Percentiles rank a stretch among this genome's conserved stretches.
Evolutionary conservation across 2,329 filamentous ascomycete species (phyloP).

Genomic region (Thermothelomyces thermophilus): DNA sequence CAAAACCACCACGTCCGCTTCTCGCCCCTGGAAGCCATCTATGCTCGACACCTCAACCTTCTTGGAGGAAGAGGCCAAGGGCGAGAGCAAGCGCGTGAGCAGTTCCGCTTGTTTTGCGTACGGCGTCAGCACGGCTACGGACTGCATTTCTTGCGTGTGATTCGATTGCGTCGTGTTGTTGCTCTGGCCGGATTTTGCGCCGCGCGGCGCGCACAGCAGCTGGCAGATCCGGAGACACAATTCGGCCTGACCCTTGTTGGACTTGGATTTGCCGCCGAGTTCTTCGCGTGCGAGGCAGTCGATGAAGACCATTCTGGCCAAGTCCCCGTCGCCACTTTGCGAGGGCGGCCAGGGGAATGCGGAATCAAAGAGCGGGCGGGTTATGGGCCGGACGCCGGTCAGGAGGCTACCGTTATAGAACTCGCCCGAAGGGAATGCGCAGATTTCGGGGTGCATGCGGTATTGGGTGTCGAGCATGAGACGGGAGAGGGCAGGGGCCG

Average conservation of each 20-base stretch:
- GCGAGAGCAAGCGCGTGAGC: constrained; percentile 24
- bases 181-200: background rate
- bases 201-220: constrained; percentile 21
- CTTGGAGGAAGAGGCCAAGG: constrained; percentile 6
- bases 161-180: background rate
- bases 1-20: constrained; percentile 38
- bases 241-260: constrained; percentile 33
- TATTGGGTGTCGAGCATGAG: constrained; percentile 41
- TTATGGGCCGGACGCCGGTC: constrained; percentile 27
- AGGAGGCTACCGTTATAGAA: constrained; percentile 35
- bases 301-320: constrained; percentile 29
- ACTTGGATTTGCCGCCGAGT: constrained; percentile 34
- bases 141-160: too few relatives aligned
- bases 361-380: constrained; percentile 24
- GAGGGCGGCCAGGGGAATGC: constrained; percentile 13
- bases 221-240: constrained; percentile 32
- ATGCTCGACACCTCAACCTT: constrained; percentile 34
- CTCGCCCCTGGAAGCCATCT: constrained; percentile 38
- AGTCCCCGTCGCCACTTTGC: background rate
- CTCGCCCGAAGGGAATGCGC: constrained; percentile 34
- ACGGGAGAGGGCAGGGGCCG: constrained; percentile 11
- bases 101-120: constrained; percentile 34
- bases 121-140: constrained; percentile 35
- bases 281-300: constrained; percentile 33
- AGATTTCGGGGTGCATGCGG: constrained; percentile 37